A percentile compares a stretch with the other conserved stretches of the same genome.
Conservation (phyloP, 1,139 yeast species). For the Nakaseomyces bracarensis region DNA sequence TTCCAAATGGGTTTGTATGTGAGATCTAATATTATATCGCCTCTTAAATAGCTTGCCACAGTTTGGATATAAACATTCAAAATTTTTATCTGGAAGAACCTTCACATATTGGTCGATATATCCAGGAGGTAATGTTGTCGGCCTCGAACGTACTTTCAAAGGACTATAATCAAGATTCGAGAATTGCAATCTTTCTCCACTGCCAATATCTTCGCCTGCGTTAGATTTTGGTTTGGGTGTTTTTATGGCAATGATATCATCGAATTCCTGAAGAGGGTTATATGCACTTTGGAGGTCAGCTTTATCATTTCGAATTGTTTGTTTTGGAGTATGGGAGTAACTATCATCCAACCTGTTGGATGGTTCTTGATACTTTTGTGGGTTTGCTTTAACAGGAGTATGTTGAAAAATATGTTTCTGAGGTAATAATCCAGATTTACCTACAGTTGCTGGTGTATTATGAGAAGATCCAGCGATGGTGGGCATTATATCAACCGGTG, state of each 20-base stretch:
- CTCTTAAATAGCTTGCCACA: conserved; percentile 83
- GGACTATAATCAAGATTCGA: conserved; percentile 18
- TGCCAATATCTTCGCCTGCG: conserved; percentile 4
- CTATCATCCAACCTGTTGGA: background rate
- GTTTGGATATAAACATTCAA: conserved; percentile 63
- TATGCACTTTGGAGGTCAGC: background rate
- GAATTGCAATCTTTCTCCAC: conserved; percentile 3
- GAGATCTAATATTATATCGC: conserved; percentile 87
- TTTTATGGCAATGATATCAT: background rate
- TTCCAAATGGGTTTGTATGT: conserved; percentile 89
- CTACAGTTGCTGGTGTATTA: conserved; percentile 21
- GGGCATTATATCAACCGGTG: conserved; percentile 21
- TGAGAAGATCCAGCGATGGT: conserved; percentile 26
- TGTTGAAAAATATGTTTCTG: conserved; percentile 29
- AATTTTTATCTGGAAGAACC: conserved; percentile 45
- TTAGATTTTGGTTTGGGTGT: conserved; percentile 1
- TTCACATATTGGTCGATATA: conserved; percentile 78
- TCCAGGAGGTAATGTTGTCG: conserved; percentile 82
- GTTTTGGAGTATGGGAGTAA: background rate
- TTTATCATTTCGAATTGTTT: background rate
- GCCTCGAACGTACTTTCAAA: conserved; percentile 32
- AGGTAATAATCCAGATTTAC: conserved; percentile 14
- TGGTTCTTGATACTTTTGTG: background rate
- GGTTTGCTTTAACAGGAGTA: conserved; percentile 22
- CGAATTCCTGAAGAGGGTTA: background rate